phyloP scores from a whole-genome alignment of 2,329 filamentous ascomycete species.

The Trichophyton simii region DNA sequence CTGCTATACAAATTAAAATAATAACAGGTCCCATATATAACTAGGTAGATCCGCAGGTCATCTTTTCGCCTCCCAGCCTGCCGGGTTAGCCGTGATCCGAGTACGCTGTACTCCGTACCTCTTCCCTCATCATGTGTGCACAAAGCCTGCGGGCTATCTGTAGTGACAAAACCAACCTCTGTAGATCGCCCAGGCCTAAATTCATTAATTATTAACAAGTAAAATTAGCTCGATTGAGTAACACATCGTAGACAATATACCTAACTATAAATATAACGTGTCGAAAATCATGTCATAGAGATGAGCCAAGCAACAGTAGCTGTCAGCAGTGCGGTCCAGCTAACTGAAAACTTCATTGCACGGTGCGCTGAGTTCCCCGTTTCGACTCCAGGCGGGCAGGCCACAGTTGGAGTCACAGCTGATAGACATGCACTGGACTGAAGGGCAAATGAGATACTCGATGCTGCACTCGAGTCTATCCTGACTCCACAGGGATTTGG shows the following conservation, averaged over 20 bases:
- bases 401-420: background rate
- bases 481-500: constrained; percentile 4
- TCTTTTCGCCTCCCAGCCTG: background rate
- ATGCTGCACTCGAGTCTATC: background rate
- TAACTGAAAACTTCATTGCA: background rate
- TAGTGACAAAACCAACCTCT: background rate
- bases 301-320: background rate
- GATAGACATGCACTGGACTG: background rate
- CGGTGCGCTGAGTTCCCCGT: background rate
- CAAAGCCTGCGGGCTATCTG: background rate
- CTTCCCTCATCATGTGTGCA: background rate
- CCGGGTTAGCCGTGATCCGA: background rate
- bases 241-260: background rate
- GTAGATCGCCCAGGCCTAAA: background rate
- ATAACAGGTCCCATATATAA: too few species aligned
- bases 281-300: background rate
- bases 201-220: background rate
- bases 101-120: too few species aligned
- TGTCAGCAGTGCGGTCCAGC: background rate
- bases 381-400: background rate
- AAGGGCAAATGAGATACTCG: constrained; percentile 3
- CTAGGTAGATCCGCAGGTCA: too few species aligned
- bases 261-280: background rate
- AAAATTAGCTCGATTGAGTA: background rate
- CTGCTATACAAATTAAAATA: too few species aligned